Conservation (phyloP, 306 rosid species). For the Quercus rubra region DNA sequence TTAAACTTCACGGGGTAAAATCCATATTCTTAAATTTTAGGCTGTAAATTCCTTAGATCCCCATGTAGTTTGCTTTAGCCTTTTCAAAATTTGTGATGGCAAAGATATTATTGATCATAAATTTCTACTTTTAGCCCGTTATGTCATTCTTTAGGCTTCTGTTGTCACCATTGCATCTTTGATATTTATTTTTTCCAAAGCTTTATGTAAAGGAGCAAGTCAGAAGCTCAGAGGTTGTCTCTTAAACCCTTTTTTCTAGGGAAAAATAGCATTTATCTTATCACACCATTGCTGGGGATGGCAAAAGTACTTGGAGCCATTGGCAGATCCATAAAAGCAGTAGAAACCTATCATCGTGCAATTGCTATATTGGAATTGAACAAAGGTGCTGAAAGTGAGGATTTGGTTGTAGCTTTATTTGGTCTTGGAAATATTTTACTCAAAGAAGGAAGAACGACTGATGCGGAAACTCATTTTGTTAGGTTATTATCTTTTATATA, state of each 20-base stretch:
- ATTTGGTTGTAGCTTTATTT: conserved; percentile 72
- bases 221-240: not conserved
- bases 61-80: not conserved
- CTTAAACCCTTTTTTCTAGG: conserved; percentile 41
- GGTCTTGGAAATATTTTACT: conserved; percentile 78
- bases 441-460: conserved; percentile 63
- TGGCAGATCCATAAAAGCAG: conserved; percentile 67
- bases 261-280: conserved; percentile 52
- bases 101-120: not conserved
- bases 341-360: conserved; percentile 52
- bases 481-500: conserved; percentile 46
- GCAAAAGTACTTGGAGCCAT: conserved; percentile 63
- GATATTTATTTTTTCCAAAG: not conserved
- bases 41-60: too few relatives aligned
- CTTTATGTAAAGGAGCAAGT: not conserved
- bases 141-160: not conserved
- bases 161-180: not conserved
- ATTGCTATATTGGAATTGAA: conserved; percentile 62
- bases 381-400: conserved; percentile 67
- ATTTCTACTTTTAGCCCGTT: not conserved
- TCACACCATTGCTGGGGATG: conserved; percentile 71
- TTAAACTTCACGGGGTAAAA: too few relatives aligned
- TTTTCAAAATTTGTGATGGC: not conserved
- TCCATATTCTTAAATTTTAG: too few relatives aligned
- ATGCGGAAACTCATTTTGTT: conserved; percentile 71